Percentiles rank a stretch among this genome's conserved stretches.
Evolutionary conservation across 176 grass and related monocot species (phyloP).

Genomic region (Triticum timopheevii): DNA sequence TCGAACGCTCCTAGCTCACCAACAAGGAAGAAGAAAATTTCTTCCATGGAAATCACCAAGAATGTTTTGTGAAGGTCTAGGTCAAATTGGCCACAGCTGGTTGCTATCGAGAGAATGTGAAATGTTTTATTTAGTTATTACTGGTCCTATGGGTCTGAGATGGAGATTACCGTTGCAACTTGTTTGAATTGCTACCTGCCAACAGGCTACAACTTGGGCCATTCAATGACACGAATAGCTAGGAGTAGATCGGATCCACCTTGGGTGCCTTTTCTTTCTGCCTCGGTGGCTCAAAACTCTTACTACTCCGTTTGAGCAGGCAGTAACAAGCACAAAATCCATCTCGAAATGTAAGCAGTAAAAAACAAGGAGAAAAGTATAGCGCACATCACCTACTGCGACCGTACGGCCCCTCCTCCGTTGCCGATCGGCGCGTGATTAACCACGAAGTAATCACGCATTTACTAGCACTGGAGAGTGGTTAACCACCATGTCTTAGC

Average conservation of each 20-base stretch:
- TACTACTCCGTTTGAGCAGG: not conserved
- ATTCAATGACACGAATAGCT: constrained; percentile 8
- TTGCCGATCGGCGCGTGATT: not conserved
- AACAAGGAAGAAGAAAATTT: no score
- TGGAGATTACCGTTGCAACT: constrained; percentile 26
- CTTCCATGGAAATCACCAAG: not conserved
- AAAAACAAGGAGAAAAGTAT: not conserved
- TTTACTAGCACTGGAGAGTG: not conserved
- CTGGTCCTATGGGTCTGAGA: constrained; percentile 2
- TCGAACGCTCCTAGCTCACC: not conserved
- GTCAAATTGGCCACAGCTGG: not conserved
- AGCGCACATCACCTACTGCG: not conserved
- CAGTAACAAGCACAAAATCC: constrained; percentile 1
- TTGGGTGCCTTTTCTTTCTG: not conserved
- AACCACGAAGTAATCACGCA: constrained; percentile 23
- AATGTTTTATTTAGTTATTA: no score
- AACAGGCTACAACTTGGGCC: not conserved
- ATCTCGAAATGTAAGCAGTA: not conserved
- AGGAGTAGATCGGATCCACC: not conserved
- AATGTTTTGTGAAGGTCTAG: not conserved
- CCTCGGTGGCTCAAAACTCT: not conserved
- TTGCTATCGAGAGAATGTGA: no score
- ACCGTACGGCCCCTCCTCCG: not conserved
- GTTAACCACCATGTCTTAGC: not conserved
- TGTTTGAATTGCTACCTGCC: constrained; percentile 41